These are phyloP conservation scores for Populus hybrid DNA, from an alignment of 441 rosid genomes.

Conservation along the genomic window DNA sequence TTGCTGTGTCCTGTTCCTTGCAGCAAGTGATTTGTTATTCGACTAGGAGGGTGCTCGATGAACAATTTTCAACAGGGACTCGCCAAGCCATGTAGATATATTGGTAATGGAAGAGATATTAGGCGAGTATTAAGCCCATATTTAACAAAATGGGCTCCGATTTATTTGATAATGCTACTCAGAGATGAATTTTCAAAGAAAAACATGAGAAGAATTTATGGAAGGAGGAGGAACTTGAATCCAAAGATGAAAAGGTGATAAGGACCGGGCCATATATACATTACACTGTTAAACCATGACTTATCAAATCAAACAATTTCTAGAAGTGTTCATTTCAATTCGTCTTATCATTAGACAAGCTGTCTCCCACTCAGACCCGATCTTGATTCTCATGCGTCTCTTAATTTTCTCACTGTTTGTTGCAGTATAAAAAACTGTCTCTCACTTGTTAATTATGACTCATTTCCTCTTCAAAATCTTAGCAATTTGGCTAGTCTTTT, in stretches of 20 bases:
- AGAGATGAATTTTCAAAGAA: not conserved
- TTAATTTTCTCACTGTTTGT: not conserved
- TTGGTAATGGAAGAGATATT: no score
- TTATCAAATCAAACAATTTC: constrained; percentile 15
- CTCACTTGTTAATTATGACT: not conserved
- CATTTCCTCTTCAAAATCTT: not conserved
- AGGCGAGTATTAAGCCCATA: no score
- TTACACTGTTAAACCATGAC: constrained; percentile 9
- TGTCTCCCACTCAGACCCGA: constrained; percentile 14
- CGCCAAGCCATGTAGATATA: constrained; percentile 30
- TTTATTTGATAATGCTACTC: not conserved
- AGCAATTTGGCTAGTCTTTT: not conserved
- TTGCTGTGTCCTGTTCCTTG: no score
- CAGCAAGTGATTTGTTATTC: not conserved
- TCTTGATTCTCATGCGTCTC: not conserved
- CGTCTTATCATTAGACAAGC: constrained; percentile 12
- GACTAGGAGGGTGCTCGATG: not conserved
- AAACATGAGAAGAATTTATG: not conserved
- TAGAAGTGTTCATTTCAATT: not conserved
- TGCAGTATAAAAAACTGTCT: not conserved
- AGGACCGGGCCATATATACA: not conserved
- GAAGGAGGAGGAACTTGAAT: not conserved
- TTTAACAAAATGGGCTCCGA: not conserved
- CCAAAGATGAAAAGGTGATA: not conserved
- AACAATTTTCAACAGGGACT: constrained; percentile 40